Conservation (phyloP, 202 grass and related monocot species). For the Eragrostis tef region DNA sequence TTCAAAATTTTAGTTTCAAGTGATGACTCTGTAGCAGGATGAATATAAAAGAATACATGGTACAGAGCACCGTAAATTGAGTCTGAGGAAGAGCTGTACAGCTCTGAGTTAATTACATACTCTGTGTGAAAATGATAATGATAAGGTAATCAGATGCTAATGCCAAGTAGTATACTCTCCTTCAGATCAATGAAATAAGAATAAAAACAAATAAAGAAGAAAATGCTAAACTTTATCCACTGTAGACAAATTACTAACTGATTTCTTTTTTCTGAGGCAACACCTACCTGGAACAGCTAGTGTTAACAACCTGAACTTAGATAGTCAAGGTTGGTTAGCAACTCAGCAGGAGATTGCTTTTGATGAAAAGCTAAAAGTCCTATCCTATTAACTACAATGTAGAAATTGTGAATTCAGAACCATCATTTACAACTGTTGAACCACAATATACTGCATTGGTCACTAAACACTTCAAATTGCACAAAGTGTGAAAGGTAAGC, state of each 20-base stretch:
- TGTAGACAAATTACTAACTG: conserved; percentile 17
- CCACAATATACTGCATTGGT: too few relatives aligned
- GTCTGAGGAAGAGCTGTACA: background rate
- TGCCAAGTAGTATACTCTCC: background rate
- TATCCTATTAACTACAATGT: too few relatives aligned
- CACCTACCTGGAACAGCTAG: background rate
- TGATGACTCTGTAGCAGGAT: background rate
- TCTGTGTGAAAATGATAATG: background rate
- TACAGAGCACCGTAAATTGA: background rate
- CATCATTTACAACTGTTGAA: too few relatives aligned
- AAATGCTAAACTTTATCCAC: conserved; percentile 31
- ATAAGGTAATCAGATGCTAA: conserved; percentile 2
- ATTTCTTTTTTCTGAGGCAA: background rate
- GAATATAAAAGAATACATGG: background rate
- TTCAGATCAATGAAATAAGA: conserved; percentile 23
- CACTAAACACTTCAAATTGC: too few relatives aligned
- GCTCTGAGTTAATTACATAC: conserved; percentile 20
- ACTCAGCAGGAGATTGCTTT: background rate
- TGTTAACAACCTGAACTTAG: conserved; percentile 7
- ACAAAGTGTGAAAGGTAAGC: too few relatives aligned
- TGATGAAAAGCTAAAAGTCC: background rate
- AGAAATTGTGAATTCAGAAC: too few relatives aligned
- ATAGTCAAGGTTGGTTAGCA: conserved; percentile 2
- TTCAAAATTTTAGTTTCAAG: conserved; percentile 30
- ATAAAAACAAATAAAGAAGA: conserved; percentile 32